Evolutionary conservation across 352 stramenopile genomes (phyloP).

Genomic region (Elongisporangium prolatum): DNA sequence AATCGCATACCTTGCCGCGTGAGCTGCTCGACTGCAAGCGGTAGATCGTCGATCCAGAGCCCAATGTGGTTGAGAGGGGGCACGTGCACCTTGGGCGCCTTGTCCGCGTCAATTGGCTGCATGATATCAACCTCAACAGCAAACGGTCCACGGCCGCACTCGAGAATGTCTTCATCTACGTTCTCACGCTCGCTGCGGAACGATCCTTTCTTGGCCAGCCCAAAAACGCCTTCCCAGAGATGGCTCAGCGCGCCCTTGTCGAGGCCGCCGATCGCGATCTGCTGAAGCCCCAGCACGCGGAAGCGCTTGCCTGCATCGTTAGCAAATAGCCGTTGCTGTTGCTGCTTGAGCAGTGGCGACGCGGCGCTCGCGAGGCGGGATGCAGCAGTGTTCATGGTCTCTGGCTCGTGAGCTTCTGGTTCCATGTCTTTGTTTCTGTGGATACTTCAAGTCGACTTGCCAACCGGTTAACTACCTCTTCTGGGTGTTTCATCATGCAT

Average conservation of each 20-base stretch:
- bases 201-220: conserved; percentile 56
- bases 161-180: conserved; percentile 97
- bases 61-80: conserved; percentile 98
- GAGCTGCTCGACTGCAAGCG: conserved; percentile 90
- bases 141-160: conserved; percentile 88
- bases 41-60: conserved; percentile 96
- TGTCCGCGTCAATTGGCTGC: conserved; percentile 93
- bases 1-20: conserved; percentile 92
- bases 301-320: conserved; percentile 33
- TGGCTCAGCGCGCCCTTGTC: conserved; percentile 86
- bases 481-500: no score
- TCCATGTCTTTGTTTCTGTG: not conserved
- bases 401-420: not conserved
- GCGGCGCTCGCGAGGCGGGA: not conserved
- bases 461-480: not conserved
- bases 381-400: not conserved
- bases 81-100: conserved; percentile 92
- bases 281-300: conserved; percentile 95
- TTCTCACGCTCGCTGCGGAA: conserved; percentile 93
- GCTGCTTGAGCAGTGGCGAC: not conserved
- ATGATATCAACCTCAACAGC: conserved; percentile 98
- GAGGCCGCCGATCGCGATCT: conserved; percentile 94
- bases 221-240: conserved; percentile 84
- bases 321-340: not conserved
- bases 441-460: not conserved